Conservation (phyloP, 2,329 filamentous ascomycete species). For the Colletotrichum caudatum region DNA sequence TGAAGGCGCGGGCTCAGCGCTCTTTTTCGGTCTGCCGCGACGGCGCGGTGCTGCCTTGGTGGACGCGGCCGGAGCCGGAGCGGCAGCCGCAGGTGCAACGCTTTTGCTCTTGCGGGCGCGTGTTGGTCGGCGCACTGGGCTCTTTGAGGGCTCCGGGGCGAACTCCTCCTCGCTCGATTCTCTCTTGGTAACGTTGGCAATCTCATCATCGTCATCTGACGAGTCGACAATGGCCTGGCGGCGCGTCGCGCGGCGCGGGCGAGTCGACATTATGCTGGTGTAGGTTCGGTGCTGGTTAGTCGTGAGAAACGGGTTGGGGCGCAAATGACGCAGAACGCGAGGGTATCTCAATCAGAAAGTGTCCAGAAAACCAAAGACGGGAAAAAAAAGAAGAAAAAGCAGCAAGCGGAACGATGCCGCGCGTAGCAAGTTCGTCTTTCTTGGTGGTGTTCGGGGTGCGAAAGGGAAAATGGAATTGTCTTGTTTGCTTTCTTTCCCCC, state of each 20-base stretch:
- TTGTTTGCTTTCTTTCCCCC: slow-evolving; percentile 38
- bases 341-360: slow-evolving; percentile 35
- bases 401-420: slow-evolving; percentile 16
- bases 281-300: not conserved
- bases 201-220: slow-evolving; percentile 78
- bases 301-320: slow-evolving; percentile 7
- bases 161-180: slow-evolving; percentile 82
- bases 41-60: slow-evolving; percentile 46
- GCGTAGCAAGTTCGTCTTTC: slow-evolving; percentile 7
- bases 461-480: slow-evolving; percentile 30
- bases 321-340: slow-evolving; percentile 6
- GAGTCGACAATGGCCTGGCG: slow-evolving; percentile 82
- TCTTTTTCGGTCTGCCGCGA: slow-evolving; percentile 58
- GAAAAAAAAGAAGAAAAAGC: not conserved
- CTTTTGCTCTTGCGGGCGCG: slow-evolving; percentile 57
- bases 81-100: slow-evolving; percentile 58
- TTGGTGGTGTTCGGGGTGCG: slow-evolving; percentile 18
- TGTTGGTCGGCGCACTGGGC: slow-evolving; percentile 64
- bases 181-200: slow-evolving; percentile 65
- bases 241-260: slow-evolving; percentile 66
- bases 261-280: slow-evolving; percentile 44
- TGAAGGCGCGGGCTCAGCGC: slow-evolving; percentile 49
- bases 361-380: slow-evolving; percentile 20
- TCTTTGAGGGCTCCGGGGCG: slow-evolving; percentile 75
- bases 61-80: slow-evolving; percentile 46